Evolutionary conservation across 2,329 filamentous ascomycete genomes (phyloP), one percentile per base, ranked within the genome.

Genomic region (Neofusicoccum kwambonambiense): DNA sequence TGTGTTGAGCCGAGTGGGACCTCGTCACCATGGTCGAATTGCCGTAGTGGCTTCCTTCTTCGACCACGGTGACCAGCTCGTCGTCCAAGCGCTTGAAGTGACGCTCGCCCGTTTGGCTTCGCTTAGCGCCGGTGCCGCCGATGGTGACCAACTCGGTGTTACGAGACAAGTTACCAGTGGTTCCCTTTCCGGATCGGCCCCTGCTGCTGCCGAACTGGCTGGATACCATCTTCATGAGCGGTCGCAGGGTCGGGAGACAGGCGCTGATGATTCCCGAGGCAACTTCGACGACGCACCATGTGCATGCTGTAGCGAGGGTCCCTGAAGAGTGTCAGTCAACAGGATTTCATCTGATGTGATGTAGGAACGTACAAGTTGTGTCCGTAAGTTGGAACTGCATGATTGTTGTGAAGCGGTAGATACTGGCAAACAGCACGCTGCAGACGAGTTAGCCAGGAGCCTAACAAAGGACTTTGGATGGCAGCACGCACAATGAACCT

Each of bases 401-500:
- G 34, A 68, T 52, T 11, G 67, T 67, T 2, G 67, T 68, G 57
- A 64, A 64, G 49, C 67, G 65, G 62, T 70, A 69, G 12, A 65
- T 62, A 35, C 65, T 68, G 22, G 68, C 67, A 51, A 67, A 70
- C n/a, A 70, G 58, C 3, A 70, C 66, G 47, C 68, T 70, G 37
- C 6, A 35, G 45, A n/a, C 6, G n/a, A 15, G 56, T 70, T 22
- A 68, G 66, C 31, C 8, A 17, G 3, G 27, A 17, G 19, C 6
- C 2, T 8, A 2, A 15, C 3, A 1, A 22, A 12, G 4, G 11
- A 57, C 4, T 22, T 5, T 5, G 11, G 27, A 22, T 19, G 27
- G 56, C 35, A 11, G 17, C 3, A 70, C 76, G 51, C 60, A 79
- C 77, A 82, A 83, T 65, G 77, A 78, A 5, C 80, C 80, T 7